phyloP scores from a whole-genome alignment of 2,329 filamentous ascomycete genomes.

The Penicillium sp. region DNA sequence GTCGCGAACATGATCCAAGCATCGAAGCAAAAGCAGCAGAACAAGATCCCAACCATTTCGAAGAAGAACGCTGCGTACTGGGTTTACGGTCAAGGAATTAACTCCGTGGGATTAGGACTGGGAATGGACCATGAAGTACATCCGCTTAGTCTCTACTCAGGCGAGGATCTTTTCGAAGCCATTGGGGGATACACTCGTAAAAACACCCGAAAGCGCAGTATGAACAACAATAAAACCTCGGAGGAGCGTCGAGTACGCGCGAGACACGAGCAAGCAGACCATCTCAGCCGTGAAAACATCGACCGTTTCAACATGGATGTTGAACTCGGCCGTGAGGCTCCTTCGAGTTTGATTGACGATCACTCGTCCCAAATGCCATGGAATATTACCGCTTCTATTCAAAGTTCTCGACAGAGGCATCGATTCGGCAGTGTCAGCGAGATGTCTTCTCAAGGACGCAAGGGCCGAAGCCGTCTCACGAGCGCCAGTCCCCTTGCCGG shows the following conservation, averaged over 20 bases:
- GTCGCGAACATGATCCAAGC: conserved; percentile 58
- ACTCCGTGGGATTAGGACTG: conserved; percentile 51
- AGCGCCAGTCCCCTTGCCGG: conserved; percentile 63
- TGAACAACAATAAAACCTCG: conserved; percentile 22
- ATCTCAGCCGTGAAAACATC: conserved; percentile 31
- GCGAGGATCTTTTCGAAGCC: conserved; percentile 53
- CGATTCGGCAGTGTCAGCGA: conserved; percentile 39
- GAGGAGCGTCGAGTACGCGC: conserved; percentile 40
- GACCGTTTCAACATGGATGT: conserved; percentile 43
- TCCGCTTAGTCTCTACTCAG: conserved; percentile 60
- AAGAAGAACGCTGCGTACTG: conserved; percentile 64
- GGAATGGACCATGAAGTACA: conserved; percentile 43
- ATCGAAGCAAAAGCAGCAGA: conserved; percentile 44
- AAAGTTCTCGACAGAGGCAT: conserved; percentile 51
- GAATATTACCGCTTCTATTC: conserved; percentile 60
- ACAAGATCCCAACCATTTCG: conserved; percentile 47
- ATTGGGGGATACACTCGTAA: conserved; percentile 40
- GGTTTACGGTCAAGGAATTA: conserved; percentile 59
- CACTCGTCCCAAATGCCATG: conserved; percentile 67
- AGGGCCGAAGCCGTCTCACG: conserved; percentile 50
- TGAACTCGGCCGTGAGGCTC: conserved; percentile 70
- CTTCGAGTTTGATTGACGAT: conserved; percentile 65
- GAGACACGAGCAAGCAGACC: conserved; percentile 35
- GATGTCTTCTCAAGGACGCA: conserved; percentile 28
- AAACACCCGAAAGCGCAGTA: conserved; percentile 31